Conservation (phyloP, 768 basidiomycete species). For the Boletus rufocinnamomeus region DNA sequence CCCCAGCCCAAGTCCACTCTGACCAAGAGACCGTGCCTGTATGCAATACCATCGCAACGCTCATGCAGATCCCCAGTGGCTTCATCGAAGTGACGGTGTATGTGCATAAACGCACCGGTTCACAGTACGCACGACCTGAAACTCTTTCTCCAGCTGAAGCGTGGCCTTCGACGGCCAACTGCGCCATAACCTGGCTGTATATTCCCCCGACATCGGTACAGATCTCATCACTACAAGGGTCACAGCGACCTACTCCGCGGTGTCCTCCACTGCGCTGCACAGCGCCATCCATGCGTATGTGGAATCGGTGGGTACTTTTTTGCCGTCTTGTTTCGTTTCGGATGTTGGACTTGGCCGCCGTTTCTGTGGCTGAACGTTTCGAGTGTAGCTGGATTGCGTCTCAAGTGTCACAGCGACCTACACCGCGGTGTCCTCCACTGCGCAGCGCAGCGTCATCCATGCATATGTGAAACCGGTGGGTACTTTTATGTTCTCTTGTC, state of each 20-base stretch:
- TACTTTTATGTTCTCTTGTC: neutral
- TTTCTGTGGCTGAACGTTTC: neutral
- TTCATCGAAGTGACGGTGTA: neutral
- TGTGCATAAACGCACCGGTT: neutral
- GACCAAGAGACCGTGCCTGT: conserved; percentile 7
- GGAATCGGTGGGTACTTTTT: neutral
- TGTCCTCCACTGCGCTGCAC: neutral
- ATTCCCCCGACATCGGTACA: neutral
- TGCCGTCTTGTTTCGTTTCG: neutral
- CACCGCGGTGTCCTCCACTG: neutral
- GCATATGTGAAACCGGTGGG: neutral
- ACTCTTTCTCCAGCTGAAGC: neutral
- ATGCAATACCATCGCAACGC: conserved; percentile 10
- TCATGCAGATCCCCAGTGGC: conserved; percentile 18
- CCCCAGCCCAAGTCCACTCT: neutral
- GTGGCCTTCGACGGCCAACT: neutral
- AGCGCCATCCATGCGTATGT: neutral
- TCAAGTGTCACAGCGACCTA: neutral
- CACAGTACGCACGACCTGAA: neutral
- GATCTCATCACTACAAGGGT: neutral
- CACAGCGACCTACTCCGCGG: neutral
- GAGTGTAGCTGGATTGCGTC: neutral
- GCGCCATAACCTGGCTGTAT: neutral
- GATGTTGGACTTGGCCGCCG: neutral
- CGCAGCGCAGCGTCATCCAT: neutral